These are phyloP conservation scores for Pueraria montana DNA, from an alignment of 306 rosid species.

Conservation along the genomic window DNA sequence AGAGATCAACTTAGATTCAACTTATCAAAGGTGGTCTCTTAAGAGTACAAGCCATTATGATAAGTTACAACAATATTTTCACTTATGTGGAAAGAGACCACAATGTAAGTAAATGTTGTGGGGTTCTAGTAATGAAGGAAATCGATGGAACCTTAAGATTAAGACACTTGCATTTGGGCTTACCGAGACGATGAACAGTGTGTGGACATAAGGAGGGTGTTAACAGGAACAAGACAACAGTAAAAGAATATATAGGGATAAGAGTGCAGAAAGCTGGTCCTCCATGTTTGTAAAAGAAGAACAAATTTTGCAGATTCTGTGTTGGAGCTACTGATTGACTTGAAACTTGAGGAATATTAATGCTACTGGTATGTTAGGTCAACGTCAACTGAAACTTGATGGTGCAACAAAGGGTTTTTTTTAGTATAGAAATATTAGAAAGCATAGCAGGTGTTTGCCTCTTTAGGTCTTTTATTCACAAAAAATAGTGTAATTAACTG, in stretches of 20 bases:
- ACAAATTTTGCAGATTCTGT: slow-evolving; percentile 51
- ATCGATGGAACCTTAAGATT: neutral
- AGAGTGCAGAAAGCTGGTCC: slow-evolving; percentile 48
- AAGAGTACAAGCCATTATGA: slow-evolving; percentile 21
- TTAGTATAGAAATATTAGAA: slow-evolving; percentile 24
- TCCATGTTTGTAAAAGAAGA: slow-evolving; percentile 53
- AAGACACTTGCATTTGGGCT: slow-evolving; percentile 34
- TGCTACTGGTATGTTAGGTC: slow-evolving; percentile 48
- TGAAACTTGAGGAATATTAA: slow-evolving; percentile 49
- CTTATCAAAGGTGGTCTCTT: slow-evolving; percentile 11
- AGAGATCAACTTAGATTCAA: neutral
- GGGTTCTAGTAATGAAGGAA: slow-evolving; percentile 11
- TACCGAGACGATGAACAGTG: slow-evolving; percentile 36
- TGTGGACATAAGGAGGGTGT: slow-evolving; percentile 30
- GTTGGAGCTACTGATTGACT: slow-evolving; percentile 48
- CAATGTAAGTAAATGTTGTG: neutral
- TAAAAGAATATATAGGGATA: slow-evolving; percentile 44
- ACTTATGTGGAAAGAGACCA: slow-evolving; percentile 5
- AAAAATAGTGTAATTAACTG: neutral
- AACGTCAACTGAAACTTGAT: slow-evolving; percentile 48
- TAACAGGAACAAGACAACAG: slow-evolving; percentile 44
- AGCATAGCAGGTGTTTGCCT: slow-evolving; percentile 37
- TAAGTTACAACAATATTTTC: neutral
- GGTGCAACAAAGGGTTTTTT: slow-evolving; percentile 36
- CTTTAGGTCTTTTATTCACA: slow-evolving; percentile 4